A percentile compares a stretch with the other conserved stretches of the same genome.
phyloP scores from a whole-genome alignment of 1,284 basidiomycete species.

The Ganoderma meredithae region DNA sequence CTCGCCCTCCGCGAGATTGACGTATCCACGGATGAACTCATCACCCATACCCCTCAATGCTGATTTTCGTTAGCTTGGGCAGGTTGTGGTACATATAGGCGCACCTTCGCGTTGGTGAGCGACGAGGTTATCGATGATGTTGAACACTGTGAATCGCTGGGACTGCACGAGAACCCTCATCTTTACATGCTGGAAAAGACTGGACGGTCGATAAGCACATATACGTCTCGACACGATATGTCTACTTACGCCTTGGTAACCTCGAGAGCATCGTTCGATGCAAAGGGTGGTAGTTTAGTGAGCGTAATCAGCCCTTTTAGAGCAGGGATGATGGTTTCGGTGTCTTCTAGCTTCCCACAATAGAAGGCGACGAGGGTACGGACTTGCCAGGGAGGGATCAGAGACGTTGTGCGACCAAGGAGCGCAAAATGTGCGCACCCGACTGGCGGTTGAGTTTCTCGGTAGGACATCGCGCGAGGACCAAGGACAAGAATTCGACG shows the following conservation, averaged over 20 bases:
- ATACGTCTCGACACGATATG: not conserved
- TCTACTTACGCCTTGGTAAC: conserved; percentile 73
- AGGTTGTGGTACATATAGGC: conserved; percentile 16
- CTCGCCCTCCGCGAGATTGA: conserved; percentile 88
- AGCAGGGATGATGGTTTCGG: conserved; percentile 81
- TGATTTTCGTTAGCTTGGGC: conserved; percentile 33
- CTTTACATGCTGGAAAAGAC: conserved; percentile 80
- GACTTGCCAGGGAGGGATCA: conserved; percentile 52
- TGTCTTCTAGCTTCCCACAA: conserved; percentile 86
- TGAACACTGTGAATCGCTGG: conserved; percentile 83
- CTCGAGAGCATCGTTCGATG: conserved; percentile 73
- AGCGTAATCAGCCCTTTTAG: conserved; percentile 79
- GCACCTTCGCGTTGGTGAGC: conserved; percentile 76
- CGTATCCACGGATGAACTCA: conserved; percentile 82
- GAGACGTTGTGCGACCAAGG: conserved; percentile 16
- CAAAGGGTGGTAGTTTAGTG: conserved; percentile 70
- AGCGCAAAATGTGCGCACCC: conserved; percentile 55
- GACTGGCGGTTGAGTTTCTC: conserved; percentile 83
- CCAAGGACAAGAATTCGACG: conserved; percentile 73
- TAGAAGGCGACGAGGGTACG: conserved; percentile 88
- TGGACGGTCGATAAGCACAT: conserved; percentile 41
- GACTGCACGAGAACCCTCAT: conserved; percentile 87
- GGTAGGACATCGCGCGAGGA: conserved; percentile 67
- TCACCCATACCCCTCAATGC: conserved; percentile 78
- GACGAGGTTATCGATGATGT: conserved; percentile 84